These are phyloP conservation scores for Yamadazyma philogaea DNA, from an alignment of 805 yeast species.

Conservation along the genomic window DNA sequence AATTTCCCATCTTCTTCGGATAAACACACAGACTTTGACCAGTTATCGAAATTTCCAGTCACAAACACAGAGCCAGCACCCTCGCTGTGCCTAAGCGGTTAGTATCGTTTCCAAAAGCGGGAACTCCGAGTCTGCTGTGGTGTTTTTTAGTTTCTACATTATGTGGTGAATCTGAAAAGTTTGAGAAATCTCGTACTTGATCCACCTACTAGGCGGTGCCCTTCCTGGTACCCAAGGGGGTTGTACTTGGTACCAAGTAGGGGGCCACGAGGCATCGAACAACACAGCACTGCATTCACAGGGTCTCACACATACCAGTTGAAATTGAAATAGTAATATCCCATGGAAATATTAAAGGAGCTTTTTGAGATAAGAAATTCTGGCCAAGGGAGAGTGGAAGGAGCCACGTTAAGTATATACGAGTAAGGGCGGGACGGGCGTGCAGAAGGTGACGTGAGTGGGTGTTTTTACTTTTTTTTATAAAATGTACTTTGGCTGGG, in stretches of 20 bases:
- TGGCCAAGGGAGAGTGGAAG: not conserved
- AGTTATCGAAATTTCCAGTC: slow-evolving; percentile 41
- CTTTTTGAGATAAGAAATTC: not conserved
- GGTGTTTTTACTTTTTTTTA: not conserved
- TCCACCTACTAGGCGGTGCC: no score
- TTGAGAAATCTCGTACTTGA: not conserved
- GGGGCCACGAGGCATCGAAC: no score
- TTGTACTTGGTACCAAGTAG: no score
- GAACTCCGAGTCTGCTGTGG: not conserved
- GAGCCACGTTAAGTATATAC: not conserved
- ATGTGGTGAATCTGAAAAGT: not conserved
- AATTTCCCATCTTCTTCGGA: slow-evolving; percentile 16
- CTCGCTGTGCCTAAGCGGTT: slow-evolving; percentile 3
- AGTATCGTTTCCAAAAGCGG: not conserved
- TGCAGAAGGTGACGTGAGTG: not conserved
- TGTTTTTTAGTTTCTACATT: not conserved
- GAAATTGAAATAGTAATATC: slow-evolving; percentile 11
- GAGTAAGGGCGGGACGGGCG: not conserved
- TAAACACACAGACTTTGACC: slow-evolving; percentile 29
- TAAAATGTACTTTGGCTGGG: not conserved
- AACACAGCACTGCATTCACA: no score
- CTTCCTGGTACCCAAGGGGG: no score
- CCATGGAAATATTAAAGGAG: not conserved
- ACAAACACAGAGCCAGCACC: slow-evolving; percentile 21
- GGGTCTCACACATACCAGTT: slow-evolving; percentile 15